phyloP scores from a whole-genome alignment of 139 green algal genomes.

The Chlorella ohadii region DNA sequence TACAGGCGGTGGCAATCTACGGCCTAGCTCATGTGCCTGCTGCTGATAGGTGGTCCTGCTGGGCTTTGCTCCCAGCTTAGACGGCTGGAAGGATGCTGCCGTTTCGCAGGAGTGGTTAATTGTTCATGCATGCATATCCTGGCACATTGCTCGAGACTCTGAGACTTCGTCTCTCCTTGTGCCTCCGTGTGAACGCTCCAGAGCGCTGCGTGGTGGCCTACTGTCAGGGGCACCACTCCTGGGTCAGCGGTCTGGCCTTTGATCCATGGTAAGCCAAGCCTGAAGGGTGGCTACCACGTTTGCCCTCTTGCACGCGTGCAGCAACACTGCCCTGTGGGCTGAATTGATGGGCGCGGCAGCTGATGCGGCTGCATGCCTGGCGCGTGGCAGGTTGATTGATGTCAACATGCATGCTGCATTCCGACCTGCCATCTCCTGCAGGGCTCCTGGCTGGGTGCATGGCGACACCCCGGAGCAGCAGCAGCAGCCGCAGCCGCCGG shows the following conservation, averaged over 20 bases:
- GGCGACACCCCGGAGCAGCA: neutral
- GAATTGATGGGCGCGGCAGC: neutral
- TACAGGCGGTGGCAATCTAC: no score
- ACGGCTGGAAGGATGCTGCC: no score
- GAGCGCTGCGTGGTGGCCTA: conserved; percentile 70
- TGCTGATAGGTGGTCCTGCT: neutral
- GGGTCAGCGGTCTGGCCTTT: conserved; percentile 79
- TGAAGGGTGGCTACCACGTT: no score
- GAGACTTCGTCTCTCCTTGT: no score
- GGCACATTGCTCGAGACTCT: no score
- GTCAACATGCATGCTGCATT: neutral
- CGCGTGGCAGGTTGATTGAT: no score
- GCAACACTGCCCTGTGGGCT: no score
- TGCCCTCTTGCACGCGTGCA: no score
- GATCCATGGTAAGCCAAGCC: conserved; percentile 76
- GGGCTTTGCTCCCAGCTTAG: no score
- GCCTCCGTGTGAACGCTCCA: neutral
- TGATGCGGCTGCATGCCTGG: neutral
- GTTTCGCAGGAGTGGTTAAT: no score
- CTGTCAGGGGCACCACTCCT: conserved; percentile 86
- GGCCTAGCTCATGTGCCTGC: no score
- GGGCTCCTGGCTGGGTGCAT: conserved; percentile 1
- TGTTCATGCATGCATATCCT: no score
- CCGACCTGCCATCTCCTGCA: neutral
- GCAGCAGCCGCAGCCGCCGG: neutral